Evolutionary conservation across 805 yeast genomes (phyloP), one percentile per base, ranked within the genome.

Genomic region (Hanseniaspora vineae): DNA sequence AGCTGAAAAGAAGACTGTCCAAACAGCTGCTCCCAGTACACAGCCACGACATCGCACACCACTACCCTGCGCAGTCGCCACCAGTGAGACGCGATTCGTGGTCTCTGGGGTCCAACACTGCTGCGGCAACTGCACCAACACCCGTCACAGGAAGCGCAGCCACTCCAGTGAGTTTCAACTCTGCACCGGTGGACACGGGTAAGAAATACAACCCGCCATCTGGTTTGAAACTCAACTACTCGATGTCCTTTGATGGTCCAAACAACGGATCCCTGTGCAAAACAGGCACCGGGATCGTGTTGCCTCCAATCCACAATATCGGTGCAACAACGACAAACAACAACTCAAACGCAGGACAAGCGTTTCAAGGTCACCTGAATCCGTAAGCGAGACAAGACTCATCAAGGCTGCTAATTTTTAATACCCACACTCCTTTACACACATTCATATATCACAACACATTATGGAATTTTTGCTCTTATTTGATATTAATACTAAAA

Each of bases 41-140:
- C 33, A 29, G 17, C 14, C 42, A 46, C 35, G 39, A 46, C 31
- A 17, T 29, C 29, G 12, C 35, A 42, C 31, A 35, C 44, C 11
- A 46, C 37, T 33, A 40, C 20, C 35, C 48, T 47, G 29, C 29
- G 8, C 29, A 23, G n/a, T n/a, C 29, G 29, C 29, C 8, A 23
- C 29, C 29, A 8, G 29, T 4, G 29, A 23, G 29, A 23, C 29
- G 29, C 29, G 29, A 23, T 8, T 23, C 29, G 8, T 23, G 29
- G 29, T 4, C 6, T 23, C 8, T 23, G 29, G 29, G 29, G 4
- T 8, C 29, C 4, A 23, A 23, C 37, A 15, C 52, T 49, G 14
- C 55, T 49, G 15, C 51, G 49, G 13, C 55, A 46, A 18, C 51
- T 49, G 13, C 55, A 46, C 15, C 53, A 37, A 14, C 35, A 44